phyloP scores from a whole-genome alignment of 345 rosid species.

The Euphorbia lathyris region DNA sequence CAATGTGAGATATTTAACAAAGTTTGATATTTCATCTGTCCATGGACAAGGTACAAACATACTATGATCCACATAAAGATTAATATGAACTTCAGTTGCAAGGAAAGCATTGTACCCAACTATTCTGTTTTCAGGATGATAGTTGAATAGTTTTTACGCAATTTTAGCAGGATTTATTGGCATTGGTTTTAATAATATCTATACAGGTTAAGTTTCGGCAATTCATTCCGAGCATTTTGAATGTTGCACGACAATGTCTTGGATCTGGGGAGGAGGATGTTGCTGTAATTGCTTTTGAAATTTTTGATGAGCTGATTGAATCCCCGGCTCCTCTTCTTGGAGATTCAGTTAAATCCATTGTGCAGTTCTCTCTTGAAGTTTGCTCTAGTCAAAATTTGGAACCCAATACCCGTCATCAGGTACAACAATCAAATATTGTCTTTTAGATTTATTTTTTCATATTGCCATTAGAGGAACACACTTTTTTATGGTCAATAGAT shows the following conservation, averaged over 20 bases:
- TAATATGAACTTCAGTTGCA: background rate
- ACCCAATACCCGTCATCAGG: slow-evolving; percentile 93
- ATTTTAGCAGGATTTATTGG: background rate
- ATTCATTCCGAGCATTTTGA: slow-evolving; percentile 94
- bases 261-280: slow-evolving; percentile 96
- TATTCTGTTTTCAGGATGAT: background rate
- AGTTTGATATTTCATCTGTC: background rate
- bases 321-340: slow-evolving; percentile 99
- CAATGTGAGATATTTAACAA: no score
- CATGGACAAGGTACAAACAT: background rate
- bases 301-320: slow-evolving; percentile 97
- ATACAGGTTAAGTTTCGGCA: slow-evolving; percentile 90
- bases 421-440: slow-evolving; percentile 20
- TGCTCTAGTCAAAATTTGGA: slow-evolving; percentile 82
- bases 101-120: background rate
- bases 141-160: background rate
- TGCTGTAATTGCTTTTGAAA: slow-evolving; percentile 95
- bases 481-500: background rate
- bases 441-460: slow-evolving; percentile 6
- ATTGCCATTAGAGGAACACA: background rate
- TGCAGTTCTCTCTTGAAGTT: slow-evolving; percentile 97
- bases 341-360: slow-evolving; percentile 89
- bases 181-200: background rate
- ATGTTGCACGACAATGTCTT: slow-evolving; percentile 87
- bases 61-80: background rate